Evolutionary conservation across 148 eudicot species (phyloP).

Genomic region (Pharnaceum exiguum): DNA sequence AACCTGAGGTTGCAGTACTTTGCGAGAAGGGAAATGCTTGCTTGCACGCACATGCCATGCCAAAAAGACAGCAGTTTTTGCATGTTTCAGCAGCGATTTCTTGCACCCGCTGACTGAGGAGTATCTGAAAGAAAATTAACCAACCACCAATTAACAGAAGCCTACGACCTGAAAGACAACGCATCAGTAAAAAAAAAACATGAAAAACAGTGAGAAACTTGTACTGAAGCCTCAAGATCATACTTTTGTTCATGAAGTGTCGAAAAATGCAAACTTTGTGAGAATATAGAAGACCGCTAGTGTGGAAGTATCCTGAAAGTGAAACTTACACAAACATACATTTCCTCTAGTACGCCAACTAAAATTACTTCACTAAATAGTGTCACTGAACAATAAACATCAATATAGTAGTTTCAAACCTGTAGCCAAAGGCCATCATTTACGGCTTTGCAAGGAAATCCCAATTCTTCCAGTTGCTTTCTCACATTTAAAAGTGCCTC

Average conservation of each 20-base stretch:
- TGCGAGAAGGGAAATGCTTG: constrained; percentile 68
- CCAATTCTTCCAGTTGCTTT: constrained; percentile 95
- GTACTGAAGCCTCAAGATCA: no score
- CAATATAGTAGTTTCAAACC: constrained; percentile 40
- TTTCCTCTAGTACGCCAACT: no score
- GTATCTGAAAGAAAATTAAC: constrained; percentile 50
- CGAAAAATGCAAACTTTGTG: no score
- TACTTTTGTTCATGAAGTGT: no score
- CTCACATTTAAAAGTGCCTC: constrained; percentile 93
- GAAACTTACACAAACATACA: no score
- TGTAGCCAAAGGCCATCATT: constrained; percentile 98
- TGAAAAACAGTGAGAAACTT: not conserved
- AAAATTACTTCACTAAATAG: not conserved
- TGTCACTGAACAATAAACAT: not conserved
- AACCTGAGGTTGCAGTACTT: constrained; percentile 53
- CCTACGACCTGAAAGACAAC: not conserved
- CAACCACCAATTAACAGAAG: constrained; percentile 8
- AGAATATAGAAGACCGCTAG: no score
- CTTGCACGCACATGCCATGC: constrained; percentile 82
- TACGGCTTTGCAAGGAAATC: constrained; percentile 96
- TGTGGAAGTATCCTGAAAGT: no score
- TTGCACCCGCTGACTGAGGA: constrained; percentile 92
- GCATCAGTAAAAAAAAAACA: not conserved
- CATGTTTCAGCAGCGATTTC: constrained; percentile 90
- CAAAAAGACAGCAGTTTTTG: constrained; percentile 76